phyloP scores from a whole-genome alignment of 129 eudicot genomes.

The Cynara cardunculus region DNA sequence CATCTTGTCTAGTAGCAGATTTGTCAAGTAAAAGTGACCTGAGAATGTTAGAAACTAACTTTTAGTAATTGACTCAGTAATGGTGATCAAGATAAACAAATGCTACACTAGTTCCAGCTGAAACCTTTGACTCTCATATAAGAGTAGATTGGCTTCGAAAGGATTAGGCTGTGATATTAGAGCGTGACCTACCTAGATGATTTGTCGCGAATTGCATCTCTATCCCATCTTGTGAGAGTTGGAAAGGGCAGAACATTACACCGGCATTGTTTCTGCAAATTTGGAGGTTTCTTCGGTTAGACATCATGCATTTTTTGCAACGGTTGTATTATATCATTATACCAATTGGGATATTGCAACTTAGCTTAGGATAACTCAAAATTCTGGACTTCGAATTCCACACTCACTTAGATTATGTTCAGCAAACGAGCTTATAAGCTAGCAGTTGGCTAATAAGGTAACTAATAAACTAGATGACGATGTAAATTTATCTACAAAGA shows the following conservation, averaged over 20 bases:
- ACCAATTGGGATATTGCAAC: too few species aligned
- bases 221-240: conserved; percentile 77
- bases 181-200: conserved; percentile 52
- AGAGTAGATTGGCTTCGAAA: background rate
- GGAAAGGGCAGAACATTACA: conserved; percentile 84
- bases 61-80: background rate
- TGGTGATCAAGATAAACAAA: background rate
- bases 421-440: too few species aligned
- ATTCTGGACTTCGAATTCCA: too few species aligned
- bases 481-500: too few species aligned
- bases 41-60: background rate
- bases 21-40: conserved; percentile 84
- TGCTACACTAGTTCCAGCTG: background rate
- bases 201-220: conserved; percentile 95
- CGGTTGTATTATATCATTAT: background rate
- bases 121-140: background rate
- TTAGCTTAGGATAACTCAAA: too few species aligned
- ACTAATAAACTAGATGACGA: too few species aligned
- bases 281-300: background rate
- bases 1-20: conserved; percentile 76
- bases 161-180: background rate
- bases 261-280: conserved; percentile 93
- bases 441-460: too few species aligned
- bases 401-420: too few species aligned
- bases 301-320: background rate